Evolutionary conservation across 345 rosid genomes (phyloP).

Genomic region (Aquilaria yunnanensis): DNA sequence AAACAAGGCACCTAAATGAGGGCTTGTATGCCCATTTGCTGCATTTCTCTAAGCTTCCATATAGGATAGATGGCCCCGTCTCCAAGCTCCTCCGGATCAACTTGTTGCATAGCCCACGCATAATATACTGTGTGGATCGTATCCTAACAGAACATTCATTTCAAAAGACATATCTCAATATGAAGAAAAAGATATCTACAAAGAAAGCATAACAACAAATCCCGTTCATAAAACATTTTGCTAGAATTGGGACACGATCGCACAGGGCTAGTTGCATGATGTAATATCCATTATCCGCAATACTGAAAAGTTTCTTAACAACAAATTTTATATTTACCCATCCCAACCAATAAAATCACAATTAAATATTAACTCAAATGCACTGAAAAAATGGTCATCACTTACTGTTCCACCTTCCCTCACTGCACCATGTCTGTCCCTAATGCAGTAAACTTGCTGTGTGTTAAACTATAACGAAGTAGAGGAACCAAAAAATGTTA

Average conservation of each 20-base stretch:
- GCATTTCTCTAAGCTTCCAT: conserved; percentile 85
- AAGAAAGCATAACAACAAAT: neutral
- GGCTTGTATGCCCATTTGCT: conserved; percentile 61
- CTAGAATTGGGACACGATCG: too few species aligned
- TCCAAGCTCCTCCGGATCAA: conserved; percentile 80
- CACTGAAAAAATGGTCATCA: neutral
- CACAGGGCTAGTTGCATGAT: too few species aligned
- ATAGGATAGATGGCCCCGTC: conserved; percentile 78
- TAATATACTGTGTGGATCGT: conserved; percentile 78
- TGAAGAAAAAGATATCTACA: neutral
- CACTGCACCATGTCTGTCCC: conserved; percentile 62
- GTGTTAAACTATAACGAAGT: conserved; percentile 63
- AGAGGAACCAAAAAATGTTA: neutral
- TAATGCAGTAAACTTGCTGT: conserved; percentile 80
- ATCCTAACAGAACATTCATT: conserved; percentile 33
- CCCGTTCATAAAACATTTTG: too few species aligned
- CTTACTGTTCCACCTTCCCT: conserved; percentile 87
- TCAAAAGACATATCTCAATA: neutral
- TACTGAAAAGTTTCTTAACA: too few species aligned
- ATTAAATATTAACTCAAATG: neutral
- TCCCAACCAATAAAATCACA: conserved; percentile 3
- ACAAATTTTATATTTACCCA: too few species aligned
- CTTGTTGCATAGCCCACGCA: conserved; percentile 96
- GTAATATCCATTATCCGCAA: too few species aligned
- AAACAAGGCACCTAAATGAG: conserved; percentile 40